These are phyloP conservation scores for Chrysosporium keratinophilum DNA, from an alignment of 2,329 filamentous ascomycete species.

Conservation along the genomic window DNA sequence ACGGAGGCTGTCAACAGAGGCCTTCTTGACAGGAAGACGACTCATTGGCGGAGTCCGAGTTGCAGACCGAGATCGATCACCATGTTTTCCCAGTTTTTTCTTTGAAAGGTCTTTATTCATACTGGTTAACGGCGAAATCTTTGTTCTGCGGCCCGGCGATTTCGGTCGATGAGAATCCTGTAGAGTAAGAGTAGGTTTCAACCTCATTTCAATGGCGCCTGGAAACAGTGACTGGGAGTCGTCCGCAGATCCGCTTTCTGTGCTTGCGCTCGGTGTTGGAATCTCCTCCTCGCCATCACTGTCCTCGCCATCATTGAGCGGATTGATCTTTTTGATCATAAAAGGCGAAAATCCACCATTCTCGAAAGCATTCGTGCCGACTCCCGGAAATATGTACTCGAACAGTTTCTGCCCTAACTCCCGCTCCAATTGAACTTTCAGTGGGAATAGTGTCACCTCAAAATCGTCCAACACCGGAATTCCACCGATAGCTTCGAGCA, in stretches of 20 bases:
- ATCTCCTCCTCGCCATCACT: conserved; percentile 39
- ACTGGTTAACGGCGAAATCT: conserved; percentile 3
- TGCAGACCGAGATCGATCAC: conserved; percentile 13
- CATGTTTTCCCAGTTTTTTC: conserved; percentile 14
- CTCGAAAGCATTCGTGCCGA: conserved; percentile 48
- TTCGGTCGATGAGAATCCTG: conserved; percentile 33
- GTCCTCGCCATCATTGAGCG: conserved; percentile 38
- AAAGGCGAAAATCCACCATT: conserved; percentile 43
- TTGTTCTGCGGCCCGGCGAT: conserved; percentile 22
- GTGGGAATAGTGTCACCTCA: conserved; percentile 82
- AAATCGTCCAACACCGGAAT: conserved; percentile 97
- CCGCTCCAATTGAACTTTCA: conserved; percentile 86
- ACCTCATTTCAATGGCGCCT: conserved; percentile 67
- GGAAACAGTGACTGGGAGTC: conserved; percentile 52
- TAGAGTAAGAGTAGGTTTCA: conserved; percentile 67
- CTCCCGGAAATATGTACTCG: conserved; percentile 91
- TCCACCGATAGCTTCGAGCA: conserved; percentile 94
- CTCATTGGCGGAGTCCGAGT: conserved; percentile 20
- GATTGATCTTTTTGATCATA: conserved; percentile 44
- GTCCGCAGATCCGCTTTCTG: conserved; percentile 30
- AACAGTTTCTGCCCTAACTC: conserved; percentile 89
- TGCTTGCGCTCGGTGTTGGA: conserved; percentile 31
- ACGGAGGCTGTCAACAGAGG: conserved; percentile 34
- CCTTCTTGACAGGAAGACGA: conserved; percentile 29
- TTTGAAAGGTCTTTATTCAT: conserved; percentile 5